Conservation (phyloP, 495 filamentous ascomycete species). For the Penicillium ochrochloron region DNA sequence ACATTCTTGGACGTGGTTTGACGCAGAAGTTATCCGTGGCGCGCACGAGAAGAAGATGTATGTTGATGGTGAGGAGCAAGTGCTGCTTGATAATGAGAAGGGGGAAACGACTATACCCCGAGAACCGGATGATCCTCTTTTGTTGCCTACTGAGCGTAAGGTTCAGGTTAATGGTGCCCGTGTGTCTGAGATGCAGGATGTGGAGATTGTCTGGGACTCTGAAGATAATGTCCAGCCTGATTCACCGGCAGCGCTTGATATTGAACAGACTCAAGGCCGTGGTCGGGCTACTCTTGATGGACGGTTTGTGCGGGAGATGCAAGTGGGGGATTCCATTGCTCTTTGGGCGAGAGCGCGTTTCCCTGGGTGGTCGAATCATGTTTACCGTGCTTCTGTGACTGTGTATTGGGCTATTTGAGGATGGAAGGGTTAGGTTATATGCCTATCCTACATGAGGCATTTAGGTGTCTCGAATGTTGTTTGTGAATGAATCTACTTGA, state of each 20-base stretch:
- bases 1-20: conserved; percentile 73
- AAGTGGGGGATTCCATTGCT: conserved; percentile 66
- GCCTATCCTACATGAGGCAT: background rate
- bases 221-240: conserved; percentile 53
- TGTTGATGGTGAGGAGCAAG: conserved; percentile 23
- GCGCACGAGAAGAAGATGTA: conserved; percentile 34
- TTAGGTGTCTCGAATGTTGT: too few relatives aligned
- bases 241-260: conserved; percentile 45
- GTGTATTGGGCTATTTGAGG: conserved; percentile 68
- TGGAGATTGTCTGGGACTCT: conserved; percentile 62
- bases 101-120: conserved; percentile 29
- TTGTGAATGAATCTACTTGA: too few relatives aligned
- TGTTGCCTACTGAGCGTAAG: conserved; percentile 45
- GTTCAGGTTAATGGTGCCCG: conserved; percentile 60
- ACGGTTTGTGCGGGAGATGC: conserved; percentile 58
- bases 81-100: conserved; percentile 21
- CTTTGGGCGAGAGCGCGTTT: conserved; percentile 70
- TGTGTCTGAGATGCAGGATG: conserved; percentile 33
- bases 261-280: conserved; percentile 48
- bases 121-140: conserved; percentile 38
- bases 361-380: conserved; percentile 62
- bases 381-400: conserved; percentile 59
- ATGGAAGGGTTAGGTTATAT: background rate
- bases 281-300: conserved; percentile 61
- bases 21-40: conserved; percentile 52